These are phyloP conservation scores for Earliella scabrosa DNA, from an alignment of 1,284 basidiomycete species.

Conservation along the genomic window DNA sequence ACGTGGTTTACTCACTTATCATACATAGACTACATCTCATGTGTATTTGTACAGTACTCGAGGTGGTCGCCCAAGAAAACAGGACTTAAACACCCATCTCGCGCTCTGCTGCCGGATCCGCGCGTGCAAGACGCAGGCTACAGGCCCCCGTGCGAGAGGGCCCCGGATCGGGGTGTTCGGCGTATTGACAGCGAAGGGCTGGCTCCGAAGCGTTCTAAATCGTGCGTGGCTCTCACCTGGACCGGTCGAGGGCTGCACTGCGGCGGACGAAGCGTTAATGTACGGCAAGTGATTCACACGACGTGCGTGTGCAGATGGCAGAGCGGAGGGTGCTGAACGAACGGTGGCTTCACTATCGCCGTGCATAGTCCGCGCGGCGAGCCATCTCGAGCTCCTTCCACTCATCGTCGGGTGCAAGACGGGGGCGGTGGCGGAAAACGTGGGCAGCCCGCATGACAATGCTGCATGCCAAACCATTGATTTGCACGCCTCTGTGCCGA, in stretches of 20 bases:
- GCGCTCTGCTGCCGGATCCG: no score
- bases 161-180: slow-evolving; percentile 7
- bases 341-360: neutral
- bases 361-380: neutral
- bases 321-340: neutral
- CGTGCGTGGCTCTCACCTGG: slow-evolving; percentile 11
- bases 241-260: slow-evolving; percentile 18
- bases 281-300: slow-evolving; percentile 4
- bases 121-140: slow-evolving; percentile 3
- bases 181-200: slow-evolving; percentile 4
- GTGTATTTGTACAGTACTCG: slow-evolving; percentile 56
- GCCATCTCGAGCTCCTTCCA: no score
- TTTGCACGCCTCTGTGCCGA: neutral
- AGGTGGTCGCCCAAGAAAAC: slow-evolving; percentile 19
- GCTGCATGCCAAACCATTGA: no score
- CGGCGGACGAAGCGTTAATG: slow-evolving; percentile 8
- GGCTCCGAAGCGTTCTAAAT: slow-evolving; percentile 11
- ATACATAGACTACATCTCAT: slow-evolving; percentile 44
- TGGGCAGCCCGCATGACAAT: no score
- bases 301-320: slow-evolving; percentile 11
- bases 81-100: slow-evolving; percentile 17
- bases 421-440: neutral
- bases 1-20: slow-evolving; percentile 33
- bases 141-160: neutral
- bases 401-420: no score